phyloP scores from a whole-genome alignment of 495 filamentous ascomycete species.

The Copromyces sp. region DNA sequence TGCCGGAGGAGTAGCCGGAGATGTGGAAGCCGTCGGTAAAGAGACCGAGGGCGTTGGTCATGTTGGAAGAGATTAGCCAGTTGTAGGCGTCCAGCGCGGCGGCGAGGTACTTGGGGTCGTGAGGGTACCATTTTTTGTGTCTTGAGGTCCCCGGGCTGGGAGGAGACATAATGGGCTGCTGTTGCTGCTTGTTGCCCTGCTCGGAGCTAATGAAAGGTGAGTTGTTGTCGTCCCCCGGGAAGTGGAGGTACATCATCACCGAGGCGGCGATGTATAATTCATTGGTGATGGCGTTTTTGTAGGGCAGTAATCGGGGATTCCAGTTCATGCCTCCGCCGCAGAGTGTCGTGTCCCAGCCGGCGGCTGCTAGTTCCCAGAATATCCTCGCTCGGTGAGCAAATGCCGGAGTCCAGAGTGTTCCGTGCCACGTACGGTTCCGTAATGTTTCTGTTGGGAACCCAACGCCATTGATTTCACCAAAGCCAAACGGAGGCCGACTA shows the following conservation, averaged over 20 bases:
- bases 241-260: constrained; percentile 83
- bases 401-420: constrained; percentile 59
- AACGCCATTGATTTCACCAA: background rate
- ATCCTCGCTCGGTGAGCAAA: constrained; percentile 81
- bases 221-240: constrained; percentile 65
- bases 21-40: constrained; percentile 92
- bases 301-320: constrained; percentile 72
- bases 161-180: background rate
- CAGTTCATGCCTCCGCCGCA: constrained; percentile 91
- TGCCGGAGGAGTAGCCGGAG: constrained; percentile 44
- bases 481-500: background rate
- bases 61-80: constrained; percentile 70
- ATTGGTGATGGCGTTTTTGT: constrained; percentile 98
- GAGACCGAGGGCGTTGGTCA: constrained; percentile 71
- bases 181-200: background rate
- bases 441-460: constrained; percentile 2
- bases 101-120: constrained; percentile 55
- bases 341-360: constrained; percentile 72
- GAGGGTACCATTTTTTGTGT: constrained; percentile 24
- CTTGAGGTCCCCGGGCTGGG: background rate
- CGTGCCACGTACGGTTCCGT: constrained; percentile 52
- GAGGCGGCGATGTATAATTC: constrained; percentile 79
- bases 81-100: constrained; percentile 68
- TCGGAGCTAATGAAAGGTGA: constrained; percentile 47
- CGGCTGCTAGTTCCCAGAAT: constrained; percentile 75